phyloP scores from a whole-genome alignment of 805 yeast genomes.

The Cyberlindnera mississippiensis region DNA sequence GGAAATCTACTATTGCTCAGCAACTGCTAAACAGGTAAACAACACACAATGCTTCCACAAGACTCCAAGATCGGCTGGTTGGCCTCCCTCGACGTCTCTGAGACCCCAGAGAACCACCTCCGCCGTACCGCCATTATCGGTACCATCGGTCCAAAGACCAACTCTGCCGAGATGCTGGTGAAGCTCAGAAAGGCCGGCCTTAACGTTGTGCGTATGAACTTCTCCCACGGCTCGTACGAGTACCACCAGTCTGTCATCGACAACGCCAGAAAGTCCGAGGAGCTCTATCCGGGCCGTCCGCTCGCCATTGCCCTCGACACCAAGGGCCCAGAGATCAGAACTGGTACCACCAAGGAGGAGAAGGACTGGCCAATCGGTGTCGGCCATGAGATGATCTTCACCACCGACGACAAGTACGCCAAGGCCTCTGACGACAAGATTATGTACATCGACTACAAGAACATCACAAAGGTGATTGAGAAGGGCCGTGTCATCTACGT shows the following conservation, averaged over 20 bases:
- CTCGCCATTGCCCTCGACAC: constrained; percentile 98
- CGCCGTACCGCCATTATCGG: constrained; percentile 96
- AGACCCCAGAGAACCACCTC: constrained; percentile 27
- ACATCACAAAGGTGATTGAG: constrained; percentile 91
- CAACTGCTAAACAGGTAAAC: neutral
- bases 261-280: constrained; percentile 93
- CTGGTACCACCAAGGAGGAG: constrained; percentile 85
- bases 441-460: constrained; percentile 92
- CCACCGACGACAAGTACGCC: constrained; percentile 83
- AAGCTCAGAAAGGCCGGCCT: constrained; percentile 94
- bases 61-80: constrained; percentile 30
- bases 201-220: constrained; percentile 98
- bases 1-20: neutral
- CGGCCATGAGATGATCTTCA: constrained; percentile 86
- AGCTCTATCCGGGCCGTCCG: constrained; percentile 90
- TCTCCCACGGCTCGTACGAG: constrained; percentile 96
- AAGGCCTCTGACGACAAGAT: constrained; percentile 68
- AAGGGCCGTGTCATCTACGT: constrained; percentile 88
- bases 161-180: constrained; percentile 78
- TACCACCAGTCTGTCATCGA: constrained; percentile 97
- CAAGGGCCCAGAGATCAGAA: constrained; percentile 99
- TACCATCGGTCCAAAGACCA: constrained; percentile 98
- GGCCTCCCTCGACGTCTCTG: constrained; percentile 25
- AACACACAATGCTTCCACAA: constrained; percentile 14
- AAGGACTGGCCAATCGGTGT: constrained; percentile 79